phyloP scores from a whole-genome alignment of 768 basidiomycete genomes.

The Suillus fuscotomentosus region DNA sequence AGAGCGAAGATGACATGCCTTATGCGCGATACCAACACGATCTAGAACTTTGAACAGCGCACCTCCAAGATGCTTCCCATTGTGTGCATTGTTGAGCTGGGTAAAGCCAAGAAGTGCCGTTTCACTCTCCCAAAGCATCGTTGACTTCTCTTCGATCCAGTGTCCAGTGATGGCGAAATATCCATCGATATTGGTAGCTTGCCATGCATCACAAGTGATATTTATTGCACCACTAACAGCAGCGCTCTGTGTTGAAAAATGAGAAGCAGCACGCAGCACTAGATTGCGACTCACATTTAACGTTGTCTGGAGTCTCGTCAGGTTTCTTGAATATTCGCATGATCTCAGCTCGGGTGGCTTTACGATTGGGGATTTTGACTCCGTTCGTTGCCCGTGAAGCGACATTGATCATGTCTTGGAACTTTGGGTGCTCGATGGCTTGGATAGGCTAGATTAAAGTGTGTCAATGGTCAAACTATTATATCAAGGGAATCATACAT shows the following conservation, averaged over 20 bases:
- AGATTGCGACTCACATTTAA: constrained; percentile 21
- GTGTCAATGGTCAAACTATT: not conserved
- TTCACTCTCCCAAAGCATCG: constrained; percentile 27
- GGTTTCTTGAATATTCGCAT: constrained; percentile 23
- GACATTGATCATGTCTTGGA: constrained; percentile 32
- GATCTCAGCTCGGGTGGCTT: constrained; percentile 25
- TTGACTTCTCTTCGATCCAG: constrained; percentile 34
- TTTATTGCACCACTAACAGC: constrained; percentile 25
- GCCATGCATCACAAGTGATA: constrained; percentile 41
- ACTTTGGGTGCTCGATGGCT: constrained; percentile 30
- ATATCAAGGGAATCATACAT: constrained; percentile 17
- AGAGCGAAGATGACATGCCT: constrained; percentile 15
- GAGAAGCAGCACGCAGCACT: not conserved
- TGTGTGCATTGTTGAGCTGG: constrained; percentile 37
- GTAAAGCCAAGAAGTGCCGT: constrained; percentile 35
- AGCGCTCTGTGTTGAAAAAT: constrained; percentile 11
- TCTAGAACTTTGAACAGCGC: constrained; percentile 35
- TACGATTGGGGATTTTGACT: constrained; percentile 32
- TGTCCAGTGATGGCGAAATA: constrained; percentile 41
- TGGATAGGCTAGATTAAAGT: constrained; percentile 15
- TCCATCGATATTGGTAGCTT: constrained; percentile 34
- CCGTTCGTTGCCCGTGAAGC: constrained; percentile 29
- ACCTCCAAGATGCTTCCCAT: constrained; percentile 27
- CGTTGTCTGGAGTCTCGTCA: constrained; percentile 11
- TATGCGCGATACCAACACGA: constrained; percentile 25